These are phyloP conservation scores for Candida sanyaensis DNA, from an alignment of 1,139 yeast genomes.

Conservation along the genomic window DNA sequence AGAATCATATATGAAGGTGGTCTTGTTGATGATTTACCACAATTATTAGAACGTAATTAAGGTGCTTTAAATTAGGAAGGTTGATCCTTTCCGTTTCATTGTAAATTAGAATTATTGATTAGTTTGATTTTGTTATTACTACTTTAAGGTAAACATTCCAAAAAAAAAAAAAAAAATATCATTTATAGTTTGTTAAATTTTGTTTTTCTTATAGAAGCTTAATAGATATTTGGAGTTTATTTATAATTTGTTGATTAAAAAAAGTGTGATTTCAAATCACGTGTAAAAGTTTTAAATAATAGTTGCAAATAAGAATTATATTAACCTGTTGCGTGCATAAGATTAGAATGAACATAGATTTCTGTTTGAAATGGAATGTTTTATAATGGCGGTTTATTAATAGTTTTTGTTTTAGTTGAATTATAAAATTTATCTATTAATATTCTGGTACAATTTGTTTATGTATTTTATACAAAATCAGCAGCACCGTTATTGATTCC, in stretches of 20 bases:
- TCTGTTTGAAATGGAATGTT: too few relatives aligned
- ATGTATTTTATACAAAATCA: not conserved
- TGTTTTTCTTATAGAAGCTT: not conserved
- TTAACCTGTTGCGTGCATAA: too few relatives aligned
- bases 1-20: conserved; percentile 75
- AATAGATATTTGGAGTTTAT: conserved; percentile 1
- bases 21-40: conserved; percentile 64
- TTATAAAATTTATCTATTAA: too few relatives aligned
- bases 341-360: too few relatives aligned
- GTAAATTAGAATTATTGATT: conserved; percentile 1
- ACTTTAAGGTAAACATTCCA: not conserved
- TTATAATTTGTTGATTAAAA: not conserved
- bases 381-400: too few relatives aligned
- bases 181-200: not conserved
- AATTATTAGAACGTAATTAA: conserved; percentile 47
- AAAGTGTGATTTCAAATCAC: too few relatives aligned
- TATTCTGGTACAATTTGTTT: too few relatives aligned
- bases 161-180: not conserved
- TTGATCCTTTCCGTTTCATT: conserved; percentile 1
- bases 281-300: too few relatives aligned
- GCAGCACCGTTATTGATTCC: conserved; percentile 13
- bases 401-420: too few relatives aligned
- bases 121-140: not conserved
- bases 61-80: not conserved
- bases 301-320: too few relatives aligned